Evolutionary conservation across 2,329 filamentous ascomycete genomes (phyloP).

Genomic region (Penicillium janthinellum): DNA sequence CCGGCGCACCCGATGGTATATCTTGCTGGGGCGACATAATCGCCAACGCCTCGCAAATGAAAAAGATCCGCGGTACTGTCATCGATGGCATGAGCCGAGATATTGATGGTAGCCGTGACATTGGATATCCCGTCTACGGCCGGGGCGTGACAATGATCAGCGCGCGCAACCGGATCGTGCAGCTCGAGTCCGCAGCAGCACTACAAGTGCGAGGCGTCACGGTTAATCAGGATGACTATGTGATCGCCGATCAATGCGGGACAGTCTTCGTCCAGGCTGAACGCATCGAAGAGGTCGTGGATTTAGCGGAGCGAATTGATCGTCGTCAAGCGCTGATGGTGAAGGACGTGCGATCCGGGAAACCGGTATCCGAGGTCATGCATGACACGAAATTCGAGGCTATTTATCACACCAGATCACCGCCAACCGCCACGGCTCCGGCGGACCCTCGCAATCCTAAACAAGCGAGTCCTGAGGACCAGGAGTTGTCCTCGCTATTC

Average conservation of each 20-base stretch:
- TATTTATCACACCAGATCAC: conserved; percentile 2
- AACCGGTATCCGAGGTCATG: conserved; percentile 24
- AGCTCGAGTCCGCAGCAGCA: conserved; percentile 34
- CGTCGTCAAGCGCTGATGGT: conserved; percentile 23
- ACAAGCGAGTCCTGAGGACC: conserved; percentile 13
- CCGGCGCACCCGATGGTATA: conserved; percentile 21
- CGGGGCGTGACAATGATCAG: conserved; percentile 38
- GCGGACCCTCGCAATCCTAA: conserved; percentile 17
- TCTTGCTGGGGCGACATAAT: conserved; percentile 31
- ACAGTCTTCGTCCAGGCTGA: conserved; percentile 20
- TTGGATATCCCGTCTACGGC: conserved; percentile 39
- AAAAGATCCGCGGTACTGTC: conserved; percentile 33
- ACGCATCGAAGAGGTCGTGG: conserved; percentile 21
- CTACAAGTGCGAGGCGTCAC: conserved; percentile 20
- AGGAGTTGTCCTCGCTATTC: conserved; percentile 21
- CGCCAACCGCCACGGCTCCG: no score
- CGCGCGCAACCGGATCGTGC: conserved; percentile 36
- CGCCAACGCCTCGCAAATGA: conserved; percentile 26
- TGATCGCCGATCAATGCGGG: conserved; percentile 24
- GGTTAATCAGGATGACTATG: conserved; percentile 23
- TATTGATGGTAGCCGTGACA: conserved; percentile 37
- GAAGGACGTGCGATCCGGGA: conserved; percentile 19
- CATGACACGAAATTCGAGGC: conserved; percentile 26
- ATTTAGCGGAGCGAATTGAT: conserved; percentile 17
- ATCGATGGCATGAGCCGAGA: conserved; percentile 39